A percentile compares a stretch with the other conserved stretches of the same genome.
Evolutionary conservation across 2,329 filamentous ascomycete genomes (phyloP).

Genomic region (Fusarium sp.): DNA sequence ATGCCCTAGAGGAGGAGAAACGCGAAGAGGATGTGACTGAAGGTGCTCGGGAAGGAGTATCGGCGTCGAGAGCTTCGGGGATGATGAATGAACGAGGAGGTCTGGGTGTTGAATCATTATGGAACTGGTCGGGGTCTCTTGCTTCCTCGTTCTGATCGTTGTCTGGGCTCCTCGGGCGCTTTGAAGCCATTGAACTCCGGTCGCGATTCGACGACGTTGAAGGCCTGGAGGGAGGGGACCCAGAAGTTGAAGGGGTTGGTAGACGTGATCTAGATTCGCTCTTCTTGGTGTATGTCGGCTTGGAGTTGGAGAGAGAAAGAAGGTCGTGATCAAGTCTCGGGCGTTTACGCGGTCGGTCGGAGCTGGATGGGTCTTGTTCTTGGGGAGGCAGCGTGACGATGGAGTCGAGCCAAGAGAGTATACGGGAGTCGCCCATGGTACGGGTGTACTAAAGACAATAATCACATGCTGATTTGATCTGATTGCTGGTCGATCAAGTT

Average conservation of each 20-base stretch:
- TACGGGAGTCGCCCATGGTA: not conserved
- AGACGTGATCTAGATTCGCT: not conserved
- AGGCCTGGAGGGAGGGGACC: not conserved
- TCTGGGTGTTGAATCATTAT: not conserved
- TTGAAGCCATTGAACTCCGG: not conserved
- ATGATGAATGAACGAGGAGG: not conserved
- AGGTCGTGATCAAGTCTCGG: not conserved
- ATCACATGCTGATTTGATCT: not conserved
- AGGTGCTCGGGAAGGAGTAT: not conserved
- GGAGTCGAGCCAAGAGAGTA: slow-evolving; percentile 37
- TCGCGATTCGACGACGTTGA: not conserved
- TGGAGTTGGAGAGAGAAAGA: not conserved
- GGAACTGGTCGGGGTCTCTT: not conserved
- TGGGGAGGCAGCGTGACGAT: slow-evolving; percentile 17
- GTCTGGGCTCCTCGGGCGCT: not conserved
- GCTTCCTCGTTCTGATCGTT: not conserved
- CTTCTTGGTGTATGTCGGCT: not conserved
- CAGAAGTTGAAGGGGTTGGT: not conserved
- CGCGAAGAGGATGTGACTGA: slow-evolving; percentile 1
- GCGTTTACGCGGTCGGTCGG: not conserved
- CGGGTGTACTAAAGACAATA: not conserved
- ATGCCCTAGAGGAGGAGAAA: not conserved
- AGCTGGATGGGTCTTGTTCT: not conserved
- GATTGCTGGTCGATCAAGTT: not conserved
- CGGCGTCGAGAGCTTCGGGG: not conserved